Evolutionary conservation across 768 basidiomycete genomes (phyloP), one percentile per base, ranked within the genome.

Genomic region (Hypsizygus marmoreus): DNA sequence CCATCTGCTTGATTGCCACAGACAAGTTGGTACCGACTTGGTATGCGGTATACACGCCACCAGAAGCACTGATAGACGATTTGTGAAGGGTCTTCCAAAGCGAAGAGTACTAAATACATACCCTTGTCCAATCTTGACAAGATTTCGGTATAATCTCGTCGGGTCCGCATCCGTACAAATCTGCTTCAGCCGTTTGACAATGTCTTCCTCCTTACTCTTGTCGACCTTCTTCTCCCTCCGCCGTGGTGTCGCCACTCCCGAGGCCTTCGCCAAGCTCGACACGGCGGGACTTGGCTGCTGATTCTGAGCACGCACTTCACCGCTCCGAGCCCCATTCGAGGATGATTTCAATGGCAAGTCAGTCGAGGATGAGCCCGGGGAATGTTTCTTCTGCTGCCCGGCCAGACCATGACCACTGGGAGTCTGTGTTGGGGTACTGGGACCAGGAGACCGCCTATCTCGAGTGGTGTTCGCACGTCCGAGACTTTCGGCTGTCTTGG

Each of bases 1-100:
- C 97, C 97, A 98, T 99, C 69, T 98, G 95, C 69, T 99, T 99
- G 80, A 99, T 99, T 31, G 97, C 97, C 25, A 98, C 97, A 9
- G 84, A 88, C 24, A 91, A 58, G 67, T 97, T 95, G 23, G 91
- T 93, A 31, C 95, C 94, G 51, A 95, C 89, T 72, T 98, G 95
- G 63, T 97, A 97, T 12, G 95, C 95, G 10, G 95, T 97, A 69
- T 97, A 99, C 2, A 98, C 97, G 55, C 95, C 95, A 30, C 97
- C 95, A 14, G 91, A 95, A 12, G 97, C 95, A 48, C 93, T 95
- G 63, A 16, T 13, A 13, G n/a, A 23, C 22, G 14, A 42, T 47
- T 49, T 50, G 45, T 20, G 44, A 49, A 22, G 30, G 38, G n/a
- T 22, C 20, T 16, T 37, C 2, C 30, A 41, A 35, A 24, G 28